Conservation (phyloP, 2,329 filamentous ascomycete species). For the Westerdykella ornata region DNA sequence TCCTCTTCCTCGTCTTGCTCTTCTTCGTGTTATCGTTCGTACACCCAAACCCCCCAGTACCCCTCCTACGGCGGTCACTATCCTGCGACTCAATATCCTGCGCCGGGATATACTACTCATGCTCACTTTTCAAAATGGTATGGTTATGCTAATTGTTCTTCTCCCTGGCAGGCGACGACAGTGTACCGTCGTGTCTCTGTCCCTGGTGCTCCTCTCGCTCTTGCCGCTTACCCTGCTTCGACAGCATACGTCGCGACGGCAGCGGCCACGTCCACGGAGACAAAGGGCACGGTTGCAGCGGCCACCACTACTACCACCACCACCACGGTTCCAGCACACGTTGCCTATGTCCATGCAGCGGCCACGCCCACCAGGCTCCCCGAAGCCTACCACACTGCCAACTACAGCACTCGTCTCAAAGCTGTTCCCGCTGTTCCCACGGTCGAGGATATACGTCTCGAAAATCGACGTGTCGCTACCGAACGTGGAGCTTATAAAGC, state of each 20-base stretch:
- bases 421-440: conserved; percentile 1
- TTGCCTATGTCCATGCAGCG: not conserved
- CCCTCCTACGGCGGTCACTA: not conserved
- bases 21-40: not conserved
- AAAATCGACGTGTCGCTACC: conserved; percentile 27
- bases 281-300: not conserved
- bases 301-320: conserved; percentile 14
- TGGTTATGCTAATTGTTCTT: conserved; percentile 33
- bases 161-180: conserved; percentile 26
- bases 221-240: conserved; percentile 10
- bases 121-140: too few relatives aligned
- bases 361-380: conserved; percentile 1
- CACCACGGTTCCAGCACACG: conserved; percentile 10
- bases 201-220: conserved; percentile 3
- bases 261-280: not conserved
- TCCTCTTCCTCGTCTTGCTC: not conserved
- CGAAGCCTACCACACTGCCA: not conserved
- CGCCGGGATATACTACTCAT: too few relatives aligned
- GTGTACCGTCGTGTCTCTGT: conserved; percentile 21
- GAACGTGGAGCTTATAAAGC: conserved; percentile 28
- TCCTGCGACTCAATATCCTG: not conserved
- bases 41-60: not conserved
- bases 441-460: conserved; percentile 22
- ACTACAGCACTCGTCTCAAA: not conserved
- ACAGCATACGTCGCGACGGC: conserved; percentile 2